Conservation (phyloP, 306 rosid species). For the Hippophae tibetana region DNA sequence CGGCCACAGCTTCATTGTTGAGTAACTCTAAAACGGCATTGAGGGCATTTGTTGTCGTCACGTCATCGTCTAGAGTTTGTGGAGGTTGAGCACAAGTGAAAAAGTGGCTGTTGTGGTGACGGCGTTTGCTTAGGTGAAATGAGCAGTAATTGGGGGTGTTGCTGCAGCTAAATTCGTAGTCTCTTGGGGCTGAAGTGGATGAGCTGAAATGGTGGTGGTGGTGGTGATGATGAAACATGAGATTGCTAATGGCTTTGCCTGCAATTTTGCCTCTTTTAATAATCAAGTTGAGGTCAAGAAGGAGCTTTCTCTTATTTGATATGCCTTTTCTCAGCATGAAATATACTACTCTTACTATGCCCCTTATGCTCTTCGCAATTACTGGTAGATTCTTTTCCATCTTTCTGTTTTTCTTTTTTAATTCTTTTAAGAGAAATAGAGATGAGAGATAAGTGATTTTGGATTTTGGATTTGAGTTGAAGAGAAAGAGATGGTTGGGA, state of each 20-base stretch:
- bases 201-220: slow-evolving; percentile 12
- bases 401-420: not conserved
- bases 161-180: slow-evolving; percentile 42
- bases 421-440: no score
- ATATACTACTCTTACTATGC: slow-evolving; percentile 34
- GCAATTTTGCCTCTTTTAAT: slow-evolving; percentile 40
- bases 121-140: slow-evolving; percentile 33
- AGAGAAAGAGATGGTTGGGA: no score
- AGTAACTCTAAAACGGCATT: slow-evolving; percentile 5
- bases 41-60: not conserved
- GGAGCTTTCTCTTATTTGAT: slow-evolving; percentile 39
- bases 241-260: slow-evolving; percentile 33
- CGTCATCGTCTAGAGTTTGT: slow-evolving; percentile 12
- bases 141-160: slow-evolving; percentile 41
- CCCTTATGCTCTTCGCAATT: slow-evolving; percentile 33
- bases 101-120: slow-evolving; percentile 29
- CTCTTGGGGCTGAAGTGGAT: slow-evolving; percentile 23
- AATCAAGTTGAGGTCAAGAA: slow-evolving; percentile 44
- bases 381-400: slow-evolving; percentile 5
- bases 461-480: no score
- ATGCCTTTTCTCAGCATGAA: slow-evolving; percentile 45
- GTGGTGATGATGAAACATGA: slow-evolving; percentile 25
- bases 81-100: slow-evolving; percentile 40
- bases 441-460: no score
- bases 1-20: slow-evolving; percentile 24